Evolutionary conservation across 257 asterid species (phyloP), one percentile per base, ranked within the genome.

Genomic region (Solanum megistacrolobum): DNA sequence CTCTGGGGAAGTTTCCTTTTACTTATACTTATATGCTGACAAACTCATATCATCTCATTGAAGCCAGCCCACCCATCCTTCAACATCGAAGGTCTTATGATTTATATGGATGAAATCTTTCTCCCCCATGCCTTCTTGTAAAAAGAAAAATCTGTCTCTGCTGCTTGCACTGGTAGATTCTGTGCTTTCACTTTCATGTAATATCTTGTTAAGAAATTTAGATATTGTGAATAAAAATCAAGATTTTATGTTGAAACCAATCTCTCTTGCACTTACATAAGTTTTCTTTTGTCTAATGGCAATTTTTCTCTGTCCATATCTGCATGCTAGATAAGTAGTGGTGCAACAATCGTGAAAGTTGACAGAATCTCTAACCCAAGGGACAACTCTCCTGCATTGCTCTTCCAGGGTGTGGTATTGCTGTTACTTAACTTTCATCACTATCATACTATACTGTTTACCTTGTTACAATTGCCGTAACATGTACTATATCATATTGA

Each of bases 371-470:
- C 88, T 92, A 95, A 94, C 89, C 41, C 90, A 72, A 95, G 92
- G 92, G 98, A 94, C 86, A 94, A 94, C 89, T 94, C 98, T 92
- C 99, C 99, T 88, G 98, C 98, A 84, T 90, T 96, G 87, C 90
- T 94, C 88, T 93, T 96, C 90, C 98, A 93, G 92, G 99, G 99
- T 96, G 88, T 89, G 71, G 78, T 88, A 84, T 46, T 9, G 78
- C 79, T 87, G 31, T 72, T 25, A 79, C 48, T 86, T 85, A 39
- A 60, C 55, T 7, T 86, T 65, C 48, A 74, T 85, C 81, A 83
- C 58, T 87, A 75, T 86, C 79, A 88, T 90, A 1, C 16, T 39
- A 36, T 38, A 75, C 31, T 87, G 83, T 74, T 18, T 71, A 88
- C 69, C 83, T 60, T 78, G 85, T 46, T 68, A 27, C 14, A 48